Evolutionary conservation across 23 red algal species (phyloP), one percentile per base, ranked within the genome.

Genomic region (Gracilaria gracilis): DNA sequence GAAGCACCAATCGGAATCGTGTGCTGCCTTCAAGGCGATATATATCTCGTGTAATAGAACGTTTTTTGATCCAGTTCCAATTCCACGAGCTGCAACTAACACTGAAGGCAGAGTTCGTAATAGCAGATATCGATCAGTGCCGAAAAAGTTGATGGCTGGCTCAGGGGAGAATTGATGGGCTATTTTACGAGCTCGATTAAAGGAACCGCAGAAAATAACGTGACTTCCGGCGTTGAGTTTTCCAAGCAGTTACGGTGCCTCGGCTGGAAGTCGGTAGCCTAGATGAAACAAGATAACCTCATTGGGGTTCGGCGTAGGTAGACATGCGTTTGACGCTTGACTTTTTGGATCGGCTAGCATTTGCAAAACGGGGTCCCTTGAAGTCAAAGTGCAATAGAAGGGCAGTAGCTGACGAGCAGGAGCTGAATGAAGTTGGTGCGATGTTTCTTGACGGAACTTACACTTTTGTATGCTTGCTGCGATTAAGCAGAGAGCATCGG

Each of bases 41-140:
- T 79, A 49, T 8, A 89, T 47, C 36, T 89, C 85, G 53, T 89
- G 69, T n/a, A 89, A 36, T 40, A 89, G 27, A 19, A 78, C 70
- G 71, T 89, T 72, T 33, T 80, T 61, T 17, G 85, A 89, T 0
- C 67, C 71, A 31, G 23, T 57, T 0, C 85, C 85, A 33, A 89
- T 89, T 23, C 85, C 85, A 67, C 80, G 85, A 20, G 85, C 48
- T 17, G 85, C 85, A 23, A 89, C 50, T 20, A 89, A 29, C 13
- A 89, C 85, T 4, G 48, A 36, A 3, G 85, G 44, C 13, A 47
- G 11, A 13, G 85, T 71, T 40, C 69, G 85, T 7, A 77, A 36
- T 1, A 89, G 9, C 5, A 70, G 27, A 66, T 79, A 89, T 15
- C 85, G 70, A 53, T 89, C 85, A 29, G 85, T 89, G 48, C 44